These are phyloP conservation scores for Diaporthe amygdali DNA, from an alignment of 2,329 filamentous ascomycete species.

Conservation along the genomic window DNA sequence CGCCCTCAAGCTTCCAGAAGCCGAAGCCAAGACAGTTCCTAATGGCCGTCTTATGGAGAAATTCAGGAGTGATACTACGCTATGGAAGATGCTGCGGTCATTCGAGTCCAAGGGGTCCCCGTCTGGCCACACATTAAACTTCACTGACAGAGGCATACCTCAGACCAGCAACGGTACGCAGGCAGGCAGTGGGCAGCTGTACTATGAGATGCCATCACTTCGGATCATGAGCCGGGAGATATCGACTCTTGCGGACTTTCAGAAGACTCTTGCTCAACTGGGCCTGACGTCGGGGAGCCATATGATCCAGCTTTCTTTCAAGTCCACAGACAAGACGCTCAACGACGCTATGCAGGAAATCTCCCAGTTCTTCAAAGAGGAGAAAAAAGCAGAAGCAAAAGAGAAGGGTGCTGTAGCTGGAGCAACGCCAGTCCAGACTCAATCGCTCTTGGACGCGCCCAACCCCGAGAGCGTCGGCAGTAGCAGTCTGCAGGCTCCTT, in stretches of 20 bases:
- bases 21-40: slow-evolving; percentile 67
- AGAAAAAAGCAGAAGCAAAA: slow-evolving; percentile 38
- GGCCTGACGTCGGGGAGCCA: slow-evolving; percentile 86
- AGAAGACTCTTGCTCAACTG: slow-evolving; percentile 86
- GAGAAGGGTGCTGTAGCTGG: slow-evolving; percentile 22
- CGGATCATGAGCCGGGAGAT: slow-evolving; percentile 84
- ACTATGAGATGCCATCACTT: slow-evolving; percentile 86
- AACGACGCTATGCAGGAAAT: slow-evolving; percentile 88
- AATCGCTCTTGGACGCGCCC: not conserved
- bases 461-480: slow-evolving; percentile 2
- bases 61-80: slow-evolving; percentile 83
- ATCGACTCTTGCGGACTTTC: slow-evolving; percentile 77
- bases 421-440: slow-evolving; percentile 24
- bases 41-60: slow-evolving; percentile 79
- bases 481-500: not conserved
- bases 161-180: slow-evolving; percentile 58
- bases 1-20: slow-evolving; percentile 81
- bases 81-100: slow-evolving; percentile 90
- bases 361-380: slow-evolving; percentile 70
- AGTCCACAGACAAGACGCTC: slow-evolving; percentile 75
- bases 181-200: slow-evolving; percentile 73
- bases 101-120: slow-evolving; percentile 81
- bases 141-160: slow-evolving; percentile 83
- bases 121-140: slow-evolving; percentile 69
- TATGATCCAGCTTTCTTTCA: slow-evolving; percentile 79